Percentiles rank a stretch among this genome's conserved stretches.
phyloP scores from a whole-genome alignment of 2,329 filamentous ascomycete genomes.

The Coniochaeta hoffmannii region DNA sequence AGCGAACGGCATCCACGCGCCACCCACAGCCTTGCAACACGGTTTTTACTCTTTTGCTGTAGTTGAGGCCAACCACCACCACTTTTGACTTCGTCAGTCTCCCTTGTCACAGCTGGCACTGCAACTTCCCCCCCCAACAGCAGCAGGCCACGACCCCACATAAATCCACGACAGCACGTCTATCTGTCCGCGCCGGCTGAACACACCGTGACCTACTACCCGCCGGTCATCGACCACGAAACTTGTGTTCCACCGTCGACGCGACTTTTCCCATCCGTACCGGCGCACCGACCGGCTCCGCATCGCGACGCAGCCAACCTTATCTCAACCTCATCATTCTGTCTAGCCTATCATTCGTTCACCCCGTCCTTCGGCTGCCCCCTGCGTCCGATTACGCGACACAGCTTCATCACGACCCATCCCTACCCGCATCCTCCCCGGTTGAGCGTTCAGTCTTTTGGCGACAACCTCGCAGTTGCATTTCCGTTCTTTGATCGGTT shows the following conservation, averaged over 20 bases:
- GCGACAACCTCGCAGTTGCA: neutral
- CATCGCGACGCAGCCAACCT: neutral
- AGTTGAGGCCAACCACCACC: neutral
- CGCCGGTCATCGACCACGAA: neutral
- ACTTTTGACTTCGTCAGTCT: neutral
- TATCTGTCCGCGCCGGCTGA: neutral
- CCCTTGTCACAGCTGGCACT: neutral
- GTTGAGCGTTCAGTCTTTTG: neutral
- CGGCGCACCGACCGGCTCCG: neutral
- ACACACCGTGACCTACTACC: neutral
- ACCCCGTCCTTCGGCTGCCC: neutral
- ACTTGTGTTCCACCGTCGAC: neutral
- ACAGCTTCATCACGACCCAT: neutral
- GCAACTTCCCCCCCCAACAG: neutral
- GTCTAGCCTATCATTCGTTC: neutral
- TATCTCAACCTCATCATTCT: neutral
- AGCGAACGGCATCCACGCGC: slow-evolving; percentile 33
- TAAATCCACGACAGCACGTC: slow-evolving; percentile 1
- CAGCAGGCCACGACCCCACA: neutral
- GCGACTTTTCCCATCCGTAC: slow-evolving; percentile 1
- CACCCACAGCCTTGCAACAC: slow-evolving; percentile 18
- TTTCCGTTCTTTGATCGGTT: neutral
- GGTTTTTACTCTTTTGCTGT: slow-evolving; percentile 32
- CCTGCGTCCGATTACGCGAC: neutral
- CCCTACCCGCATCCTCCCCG: neutral